Evolutionary conservation across 345 rosid species (phyloP).

Genomic region (Aurinia saxatilis): DNA sequence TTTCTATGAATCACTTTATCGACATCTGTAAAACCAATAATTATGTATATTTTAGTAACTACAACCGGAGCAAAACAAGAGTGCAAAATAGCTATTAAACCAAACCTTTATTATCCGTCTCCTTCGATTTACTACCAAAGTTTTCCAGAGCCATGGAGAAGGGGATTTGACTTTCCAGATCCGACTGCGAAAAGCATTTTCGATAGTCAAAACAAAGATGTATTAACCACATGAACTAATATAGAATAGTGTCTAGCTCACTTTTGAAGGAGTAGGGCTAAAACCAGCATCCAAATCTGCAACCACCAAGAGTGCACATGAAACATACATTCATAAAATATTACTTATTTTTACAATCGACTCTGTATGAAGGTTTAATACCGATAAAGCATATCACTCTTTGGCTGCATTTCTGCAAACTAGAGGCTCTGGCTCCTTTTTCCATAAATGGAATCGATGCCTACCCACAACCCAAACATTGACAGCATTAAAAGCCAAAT

Average conservation of each 20-base stretch:
- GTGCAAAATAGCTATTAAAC: neutral
- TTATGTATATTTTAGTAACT: neutral
- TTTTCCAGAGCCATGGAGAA: conserved; percentile 49
- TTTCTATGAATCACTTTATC: conserved; percentile 29
- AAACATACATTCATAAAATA: neutral
- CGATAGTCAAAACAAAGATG: neutral
- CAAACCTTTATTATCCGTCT: conserved; percentile 39
- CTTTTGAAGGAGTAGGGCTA: conserved; percentile 61
- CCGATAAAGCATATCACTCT: conserved; percentile 71
- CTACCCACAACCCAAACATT: no score
- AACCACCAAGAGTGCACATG: neutral
- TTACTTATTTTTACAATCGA: no score
- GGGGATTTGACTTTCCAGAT: conserved; percentile 44
- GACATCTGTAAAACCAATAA: conserved; percentile 31
- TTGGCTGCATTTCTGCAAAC: conserved; percentile 47
- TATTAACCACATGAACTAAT: neutral
- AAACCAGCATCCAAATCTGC: conserved; percentile 86
- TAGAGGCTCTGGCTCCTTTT: conserved; percentile 45
- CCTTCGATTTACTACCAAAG: conserved; percentile 38
- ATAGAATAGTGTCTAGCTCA: conserved; percentile 10
- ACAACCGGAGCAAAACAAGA: neutral
- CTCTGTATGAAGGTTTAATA: conserved; percentile 26
- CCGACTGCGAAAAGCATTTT: conserved; percentile 38
- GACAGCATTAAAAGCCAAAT: no score
- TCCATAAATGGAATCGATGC: conserved; percentile 60